phyloP scores from a whole-genome alignment of 2,329 filamentous ascomycete genomes.

The Cryoendolithus antarcticus region DNA sequence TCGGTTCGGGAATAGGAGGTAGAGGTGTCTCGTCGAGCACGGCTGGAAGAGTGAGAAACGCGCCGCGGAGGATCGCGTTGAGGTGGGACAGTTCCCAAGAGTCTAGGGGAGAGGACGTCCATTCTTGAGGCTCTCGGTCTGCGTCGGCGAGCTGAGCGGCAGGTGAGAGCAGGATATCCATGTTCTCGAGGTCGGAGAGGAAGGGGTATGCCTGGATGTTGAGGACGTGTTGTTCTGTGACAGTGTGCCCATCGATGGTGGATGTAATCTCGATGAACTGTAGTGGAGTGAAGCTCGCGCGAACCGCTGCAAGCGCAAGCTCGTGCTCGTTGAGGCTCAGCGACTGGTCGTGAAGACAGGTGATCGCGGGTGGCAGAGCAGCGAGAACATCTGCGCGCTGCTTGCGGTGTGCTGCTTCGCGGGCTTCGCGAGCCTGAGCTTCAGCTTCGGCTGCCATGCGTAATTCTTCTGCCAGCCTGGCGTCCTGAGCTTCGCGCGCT shows the following conservation, averaged over 20 bases:
- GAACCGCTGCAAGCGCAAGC: slow-evolving; percentile 7
- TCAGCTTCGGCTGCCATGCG: slow-evolving; percentile 9
- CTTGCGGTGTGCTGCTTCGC: slow-evolving; percentile 15
- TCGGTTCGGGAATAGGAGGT: not conserved
- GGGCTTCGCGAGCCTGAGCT: slow-evolving; percentile 13
- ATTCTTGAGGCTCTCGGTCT: slow-evolving; percentile 10
- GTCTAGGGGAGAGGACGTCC: slow-evolving; percentile 11
- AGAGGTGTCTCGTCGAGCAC: slow-evolving; percentile 1
- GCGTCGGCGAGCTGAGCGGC: slow-evolving; percentile 10
- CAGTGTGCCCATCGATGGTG: slow-evolving; percentile 5
- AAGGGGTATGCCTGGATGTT: slow-evolving; percentile 21
- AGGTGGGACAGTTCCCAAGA: slow-evolving; percentile 5
- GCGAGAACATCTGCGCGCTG: slow-evolving; percentile 12
- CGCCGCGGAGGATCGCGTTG: slow-evolving; percentile 6
- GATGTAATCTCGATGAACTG: slow-evolving; percentile 6
- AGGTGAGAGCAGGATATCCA: slow-evolving; percentile 16
- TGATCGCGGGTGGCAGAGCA: slow-evolving; percentile 13
- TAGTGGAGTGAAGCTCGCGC: slow-evolving; percentile 15
- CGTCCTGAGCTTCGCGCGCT: slow-evolving; percentile 6
- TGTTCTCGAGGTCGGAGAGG: slow-evolving; percentile 13
- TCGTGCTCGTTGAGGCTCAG: slow-evolving; percentile 8
- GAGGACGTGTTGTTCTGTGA: slow-evolving; percentile 11
- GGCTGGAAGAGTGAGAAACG: not conserved
- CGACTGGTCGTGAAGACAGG: slow-evolving; percentile 11
- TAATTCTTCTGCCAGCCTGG: slow-evolving; percentile 6